phyloP scores from a whole-genome alignment of 768 basidiomycete species.

The Russula sp. region DNA sequence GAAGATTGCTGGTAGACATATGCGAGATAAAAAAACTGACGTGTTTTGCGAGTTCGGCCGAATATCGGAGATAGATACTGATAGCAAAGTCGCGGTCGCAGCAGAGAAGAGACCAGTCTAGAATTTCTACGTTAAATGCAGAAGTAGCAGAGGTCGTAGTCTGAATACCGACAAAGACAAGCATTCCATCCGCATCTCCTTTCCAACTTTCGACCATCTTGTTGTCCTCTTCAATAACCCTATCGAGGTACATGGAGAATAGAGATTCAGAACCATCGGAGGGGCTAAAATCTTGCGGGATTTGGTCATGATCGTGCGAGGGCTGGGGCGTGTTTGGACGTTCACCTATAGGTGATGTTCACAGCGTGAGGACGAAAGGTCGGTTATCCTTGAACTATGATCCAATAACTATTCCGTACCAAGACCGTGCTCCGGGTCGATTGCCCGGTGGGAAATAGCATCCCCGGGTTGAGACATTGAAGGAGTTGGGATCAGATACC shows the following conservation, averaged over 20 bases:
- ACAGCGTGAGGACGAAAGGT: too few species aligned
- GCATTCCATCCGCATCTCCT: conserved; percentile 22
- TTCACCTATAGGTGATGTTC: not conserved
- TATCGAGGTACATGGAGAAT: conserved; percentile 22
- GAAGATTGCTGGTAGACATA: conserved; percentile 7
- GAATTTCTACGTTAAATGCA: not conserved
- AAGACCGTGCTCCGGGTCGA: not conserved
- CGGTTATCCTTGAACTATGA: not conserved
- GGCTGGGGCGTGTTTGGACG: not conserved
- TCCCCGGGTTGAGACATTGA: not conserved
- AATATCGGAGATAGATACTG: conserved; percentile 12
- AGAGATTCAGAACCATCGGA: conserved; percentile 15
- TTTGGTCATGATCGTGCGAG: too few species aligned
- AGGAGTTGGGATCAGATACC: not conserved
- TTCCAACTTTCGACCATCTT: conserved; percentile 23
- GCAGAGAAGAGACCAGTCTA: conserved; percentile 29
- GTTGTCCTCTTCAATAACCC: conserved; percentile 17
- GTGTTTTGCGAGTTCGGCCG: conserved; percentile 9
- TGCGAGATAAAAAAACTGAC: conserved; percentile 11
- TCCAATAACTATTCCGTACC: not conserved
- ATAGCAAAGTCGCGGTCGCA: conserved; percentile 21
- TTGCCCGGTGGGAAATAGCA: not conserved
- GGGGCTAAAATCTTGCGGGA: not conserved
- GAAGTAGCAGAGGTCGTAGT: not conserved
- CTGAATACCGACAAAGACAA: conserved; percentile 16